Conservation (phyloP, 2,329 filamentous ascomycete genomes). For the Neobulgaria alba region DNA sequence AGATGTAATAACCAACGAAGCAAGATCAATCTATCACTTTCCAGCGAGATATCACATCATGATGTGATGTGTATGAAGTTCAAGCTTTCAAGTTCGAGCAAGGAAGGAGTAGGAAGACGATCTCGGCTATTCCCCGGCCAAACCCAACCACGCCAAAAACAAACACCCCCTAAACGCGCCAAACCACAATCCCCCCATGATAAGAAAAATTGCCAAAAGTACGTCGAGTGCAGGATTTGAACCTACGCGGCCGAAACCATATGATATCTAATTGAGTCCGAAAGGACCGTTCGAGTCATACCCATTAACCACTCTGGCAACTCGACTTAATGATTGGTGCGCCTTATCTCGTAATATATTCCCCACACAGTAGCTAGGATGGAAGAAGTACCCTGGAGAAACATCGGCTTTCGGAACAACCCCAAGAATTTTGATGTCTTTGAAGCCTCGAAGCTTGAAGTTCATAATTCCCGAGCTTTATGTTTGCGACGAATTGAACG, state of each 20-base stretch:
- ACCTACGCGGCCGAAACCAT: constrained; percentile 30
- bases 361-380: neutral
- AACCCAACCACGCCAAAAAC: too few relatives aligned
- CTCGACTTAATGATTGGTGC: constrained; percentile 8
- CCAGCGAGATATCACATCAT: too few relatives aligned
- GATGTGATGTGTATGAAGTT: too few relatives aligned
- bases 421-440: neutral
- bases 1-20: too few relatives aligned
- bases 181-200: too few relatives aligned
- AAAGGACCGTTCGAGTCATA: constrained; percentile 25
- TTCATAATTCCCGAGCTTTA: neutral
- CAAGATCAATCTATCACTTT: too few relatives aligned
- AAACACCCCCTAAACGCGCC: too few relatives aligned
- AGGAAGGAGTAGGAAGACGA: too few relatives aligned
- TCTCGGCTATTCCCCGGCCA: too few relatives aligned
- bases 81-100: too few relatives aligned
- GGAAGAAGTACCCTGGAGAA: too few relatives aligned
- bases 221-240: constrained; percentile 28
- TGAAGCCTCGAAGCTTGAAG: too few relatives aligned
- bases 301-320: constrained; percentile 30
- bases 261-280: constrained; percentile 22
- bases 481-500: neutral
- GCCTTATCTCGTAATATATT: constrained; percentile 6
- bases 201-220: neutral
- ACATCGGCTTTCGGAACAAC: neutral